A percentile compares a stretch with the other conserved stretches of the same genome.
phyloP scores from a whole-genome alignment of 2,329 filamentous ascomycete species.

The Chrysoporthe puriensis region DNA sequence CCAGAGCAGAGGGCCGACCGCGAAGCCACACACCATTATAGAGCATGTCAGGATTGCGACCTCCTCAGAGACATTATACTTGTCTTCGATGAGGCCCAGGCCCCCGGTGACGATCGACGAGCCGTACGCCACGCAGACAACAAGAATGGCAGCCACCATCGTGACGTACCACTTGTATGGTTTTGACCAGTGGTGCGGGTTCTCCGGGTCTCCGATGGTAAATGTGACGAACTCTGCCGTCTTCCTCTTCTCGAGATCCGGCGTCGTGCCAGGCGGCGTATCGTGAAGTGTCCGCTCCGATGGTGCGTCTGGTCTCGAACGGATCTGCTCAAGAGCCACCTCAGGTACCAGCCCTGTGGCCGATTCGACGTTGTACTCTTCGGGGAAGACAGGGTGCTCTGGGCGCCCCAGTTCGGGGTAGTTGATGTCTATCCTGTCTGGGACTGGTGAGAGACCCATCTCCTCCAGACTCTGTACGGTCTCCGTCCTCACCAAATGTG shows the following conservation, averaged over 20 bases:
- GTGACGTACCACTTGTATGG: conserved; percentile 14
- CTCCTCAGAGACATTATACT: conserved; percentile 8
- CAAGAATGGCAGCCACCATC: conserved; percentile 1
- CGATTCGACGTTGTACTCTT: conserved; percentile 6
- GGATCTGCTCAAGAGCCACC: conserved; percentile 13
- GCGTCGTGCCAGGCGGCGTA: background rate
- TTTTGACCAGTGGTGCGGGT: conserved; percentile 10
- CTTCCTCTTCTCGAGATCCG: background rate
- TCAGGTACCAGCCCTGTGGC: conserved; percentile 4
- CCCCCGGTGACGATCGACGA: conserved; percentile 12
- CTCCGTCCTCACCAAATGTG: background rate
- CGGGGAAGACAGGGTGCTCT: conserved; percentile 1
- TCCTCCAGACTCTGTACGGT: conserved; percentile 7
- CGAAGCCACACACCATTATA: conserved; percentile 48
- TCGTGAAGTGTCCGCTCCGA: background rate
- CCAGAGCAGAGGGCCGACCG: conserved; percentile 47
- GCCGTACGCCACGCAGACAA: conserved; percentile 10
- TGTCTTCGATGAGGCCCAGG: conserved; percentile 8
- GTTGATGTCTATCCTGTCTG: background rate
- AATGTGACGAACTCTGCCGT: conserved; percentile 14
- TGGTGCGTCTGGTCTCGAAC: background rate
- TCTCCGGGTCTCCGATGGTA: conserved; percentile 2
- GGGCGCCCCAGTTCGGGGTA: conserved; percentile 10
- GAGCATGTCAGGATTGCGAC: conserved; percentile 10
- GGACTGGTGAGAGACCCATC: conserved; percentile 1